These are phyloP conservation scores for Tremellales sp. DNA, from an alignment of 1,284 basidiomycete genomes.

Conservation along the genomic window DNA sequence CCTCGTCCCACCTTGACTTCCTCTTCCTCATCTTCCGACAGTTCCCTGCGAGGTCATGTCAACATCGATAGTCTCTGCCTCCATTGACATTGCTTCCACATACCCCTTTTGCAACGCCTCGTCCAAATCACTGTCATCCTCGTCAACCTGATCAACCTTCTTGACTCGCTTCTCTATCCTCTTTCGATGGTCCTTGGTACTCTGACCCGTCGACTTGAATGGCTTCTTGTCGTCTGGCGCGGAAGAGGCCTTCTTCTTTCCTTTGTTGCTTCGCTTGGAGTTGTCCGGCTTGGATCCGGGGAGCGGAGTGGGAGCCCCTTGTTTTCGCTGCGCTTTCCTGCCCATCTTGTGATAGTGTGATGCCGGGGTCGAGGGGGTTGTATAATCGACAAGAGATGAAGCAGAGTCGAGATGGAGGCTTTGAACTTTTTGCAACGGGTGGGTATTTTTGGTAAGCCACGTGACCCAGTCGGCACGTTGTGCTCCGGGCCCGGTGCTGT, in stretches of 20 bases:
- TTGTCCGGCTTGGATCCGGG: constrained; percentile 35
- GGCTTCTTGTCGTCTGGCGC: constrained; percentile 12
- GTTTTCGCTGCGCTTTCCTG: constrained; percentile 85
- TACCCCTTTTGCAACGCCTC: constrained; percentile 42
- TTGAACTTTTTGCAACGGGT: background rate
- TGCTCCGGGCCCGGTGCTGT: too few species aligned
- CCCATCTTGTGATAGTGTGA: constrained; percentile 58
- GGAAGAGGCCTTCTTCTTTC: constrained; percentile 34
- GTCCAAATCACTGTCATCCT: constrained; percentile 44
- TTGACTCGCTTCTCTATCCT: constrained; percentile 22
- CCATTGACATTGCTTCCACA: constrained; percentile 9
- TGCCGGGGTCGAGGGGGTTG: background rate
- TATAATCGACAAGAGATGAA: background rate
- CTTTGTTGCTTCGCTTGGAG: constrained; percentile 18
- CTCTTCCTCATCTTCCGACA: constrained; percentile 52
- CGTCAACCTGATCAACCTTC: constrained; percentile 38
- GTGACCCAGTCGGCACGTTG: too few species aligned
- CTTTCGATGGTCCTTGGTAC: constrained; percentile 17
- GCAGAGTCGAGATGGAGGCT: background rate
- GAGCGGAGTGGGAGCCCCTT: constrained; percentile 68
- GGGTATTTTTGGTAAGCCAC: too few species aligned
- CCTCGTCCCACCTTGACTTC: constrained; percentile 41
- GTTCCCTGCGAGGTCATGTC: constrained; percentile 24
- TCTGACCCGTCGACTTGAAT: constrained; percentile 20
- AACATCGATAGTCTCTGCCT: background rate